phyloP scores from a whole-genome alignment of 2,329 filamentous ascomycete genomes.

The Neocatenulostroma microsporum region DNA sequence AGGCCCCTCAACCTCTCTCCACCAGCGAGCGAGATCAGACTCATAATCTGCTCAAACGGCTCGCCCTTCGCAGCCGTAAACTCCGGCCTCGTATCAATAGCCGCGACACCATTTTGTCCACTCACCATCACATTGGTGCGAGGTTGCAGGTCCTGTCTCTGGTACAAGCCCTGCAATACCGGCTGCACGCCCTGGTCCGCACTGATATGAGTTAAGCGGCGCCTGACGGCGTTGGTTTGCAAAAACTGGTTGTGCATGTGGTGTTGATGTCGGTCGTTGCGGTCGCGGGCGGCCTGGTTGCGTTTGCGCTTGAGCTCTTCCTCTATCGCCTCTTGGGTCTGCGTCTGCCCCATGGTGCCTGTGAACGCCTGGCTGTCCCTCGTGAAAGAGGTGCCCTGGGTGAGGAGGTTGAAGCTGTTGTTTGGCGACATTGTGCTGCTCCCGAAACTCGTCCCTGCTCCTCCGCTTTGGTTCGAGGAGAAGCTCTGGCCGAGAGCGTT shows the following conservation, averaged over 20 bases:
- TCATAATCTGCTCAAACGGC: constrained; percentile 71
- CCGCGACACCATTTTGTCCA: constrained; percentile 22
- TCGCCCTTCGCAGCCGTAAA: constrained; percentile 60
- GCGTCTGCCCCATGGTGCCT: constrained; percentile 42
- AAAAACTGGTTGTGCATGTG: constrained; percentile 70
- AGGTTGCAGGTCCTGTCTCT: constrained; percentile 17
- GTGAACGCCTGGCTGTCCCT: constrained; percentile 31
- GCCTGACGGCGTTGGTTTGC: constrained; percentile 51
- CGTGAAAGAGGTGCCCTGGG: constrained; percentile 35
- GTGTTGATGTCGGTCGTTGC: constrained; percentile 54
- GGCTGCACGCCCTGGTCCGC: constrained; percentile 52
- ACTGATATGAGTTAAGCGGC: constrained; percentile 50
- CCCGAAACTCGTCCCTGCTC: constrained; percentile 36
- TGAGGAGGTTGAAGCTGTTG: constrained; percentile 40
- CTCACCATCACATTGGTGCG: constrained; percentile 22
- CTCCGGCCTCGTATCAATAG: constrained; percentile 16
- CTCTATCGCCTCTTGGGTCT: constrained; percentile 58
- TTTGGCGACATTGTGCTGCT: constrained; percentile 41
- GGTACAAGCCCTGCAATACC: constrained; percentile 49
- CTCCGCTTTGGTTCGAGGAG: constrained; percentile 21
- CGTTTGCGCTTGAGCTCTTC: constrained; percentile 60
- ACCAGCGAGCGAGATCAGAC: constrained; percentile 72
- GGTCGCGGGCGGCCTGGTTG: constrained; percentile 55
- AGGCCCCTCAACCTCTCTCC: constrained; percentile 70
- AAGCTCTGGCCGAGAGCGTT: not conserved